Evolutionary conservation across 2,329 filamentous ascomycete genomes (phyloP).

Genomic region (Hymenoscyphus fraxineus): DNA sequence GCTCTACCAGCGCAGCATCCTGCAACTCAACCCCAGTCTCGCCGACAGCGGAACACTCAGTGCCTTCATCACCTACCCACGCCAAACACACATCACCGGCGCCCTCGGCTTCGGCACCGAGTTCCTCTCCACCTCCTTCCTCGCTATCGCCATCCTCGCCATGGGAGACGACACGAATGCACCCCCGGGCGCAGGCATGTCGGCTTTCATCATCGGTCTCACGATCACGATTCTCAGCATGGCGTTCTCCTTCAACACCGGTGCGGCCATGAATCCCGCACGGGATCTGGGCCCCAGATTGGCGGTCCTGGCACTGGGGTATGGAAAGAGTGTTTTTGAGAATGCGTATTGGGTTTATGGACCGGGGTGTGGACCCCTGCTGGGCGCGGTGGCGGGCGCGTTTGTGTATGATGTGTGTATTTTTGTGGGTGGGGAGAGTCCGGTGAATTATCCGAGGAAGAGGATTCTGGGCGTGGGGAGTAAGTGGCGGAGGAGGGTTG

Average conservation of each 20-base stretch:
- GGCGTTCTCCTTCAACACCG: constrained; percentile 45
- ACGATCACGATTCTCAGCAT: constrained; percentile 38
- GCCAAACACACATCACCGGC: constrained; percentile 37
- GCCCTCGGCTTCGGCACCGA: constrained; percentile 46
- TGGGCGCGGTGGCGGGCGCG: constrained; percentile 41
- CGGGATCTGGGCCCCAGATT: constrained; percentile 49
- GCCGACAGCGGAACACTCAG: constrained; percentile 34
- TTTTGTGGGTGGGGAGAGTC: constrained; percentile 48
- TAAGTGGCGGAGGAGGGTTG: constrained; percentile 42
- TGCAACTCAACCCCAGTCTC: constrained; percentile 26
- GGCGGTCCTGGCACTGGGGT: constrained; percentile 43
- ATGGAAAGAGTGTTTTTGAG: constrained; percentile 40
- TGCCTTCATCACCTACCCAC: constrained; percentile 44
- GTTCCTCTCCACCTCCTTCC: constrained; percentile 41
- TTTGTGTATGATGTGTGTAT: constrained; percentile 50
- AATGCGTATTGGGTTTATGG: constrained; percentile 43
- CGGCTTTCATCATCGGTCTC: constrained; percentile 46
- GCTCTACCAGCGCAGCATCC: constrained; percentile 39
- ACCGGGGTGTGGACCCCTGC: constrained; percentile 39
- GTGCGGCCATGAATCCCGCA: constrained; percentile 46
- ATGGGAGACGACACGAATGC: constrained; percentile 45
- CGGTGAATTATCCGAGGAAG: constrained; percentile 47
- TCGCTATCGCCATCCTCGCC: constrained; percentile 42
- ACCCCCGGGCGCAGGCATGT: constrained; percentile 48
- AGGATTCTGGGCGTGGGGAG: constrained; percentile 38